These are phyloP conservation scores for Ceratocystis cacaofunesta DNA, from an alignment of 2,329 filamentous ascomycete species.

Conservation along the genomic window DNA sequence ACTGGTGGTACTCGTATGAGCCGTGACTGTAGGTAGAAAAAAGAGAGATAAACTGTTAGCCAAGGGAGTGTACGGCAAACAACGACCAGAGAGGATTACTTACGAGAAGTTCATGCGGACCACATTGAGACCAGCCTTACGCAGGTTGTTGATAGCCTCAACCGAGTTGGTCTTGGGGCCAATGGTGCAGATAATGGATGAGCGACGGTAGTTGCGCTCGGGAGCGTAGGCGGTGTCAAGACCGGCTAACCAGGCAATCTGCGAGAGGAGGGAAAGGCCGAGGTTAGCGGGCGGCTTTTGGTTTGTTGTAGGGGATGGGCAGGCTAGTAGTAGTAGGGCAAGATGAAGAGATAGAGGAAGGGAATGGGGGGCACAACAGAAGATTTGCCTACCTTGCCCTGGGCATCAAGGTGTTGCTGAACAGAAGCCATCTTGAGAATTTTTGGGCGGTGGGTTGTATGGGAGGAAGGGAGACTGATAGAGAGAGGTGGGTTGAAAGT, in stretches of 20 bases:
- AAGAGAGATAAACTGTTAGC: no score
- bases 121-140: slow-evolving; percentile 82
- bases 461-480: slow-evolving; percentile 6
- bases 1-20: slow-evolving; percentile 88
- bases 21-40: slow-evolving; percentile 31
- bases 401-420: slow-evolving; percentile 72
- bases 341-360: not conserved
- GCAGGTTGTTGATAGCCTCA: slow-evolving; percentile 90
- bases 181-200: slow-evolving; percentile 98
- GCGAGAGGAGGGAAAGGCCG: not conserved
- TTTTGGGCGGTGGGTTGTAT: not conserved
- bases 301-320: not conserved
- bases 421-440: slow-evolving; percentile 42
- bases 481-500: not conserved
- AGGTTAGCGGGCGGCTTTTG: not conserved
- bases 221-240: slow-evolving; percentile 85
- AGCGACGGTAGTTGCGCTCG: slow-evolving; percentile 80
- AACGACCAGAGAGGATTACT: not conserved
- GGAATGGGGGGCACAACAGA: slow-evolving; percentile 8
- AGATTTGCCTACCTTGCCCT: slow-evolving; percentile 34
- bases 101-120: slow-evolving; percentile 91
- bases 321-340: not conserved
- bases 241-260: slow-evolving; percentile 47
- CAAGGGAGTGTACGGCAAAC: not conserved
- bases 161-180: slow-evolving; percentile 98